Evolutionary conservation across 2,329 filamentous ascomycete genomes (phyloP).

Genomic region (Mycosphaerella sp.): DNA sequence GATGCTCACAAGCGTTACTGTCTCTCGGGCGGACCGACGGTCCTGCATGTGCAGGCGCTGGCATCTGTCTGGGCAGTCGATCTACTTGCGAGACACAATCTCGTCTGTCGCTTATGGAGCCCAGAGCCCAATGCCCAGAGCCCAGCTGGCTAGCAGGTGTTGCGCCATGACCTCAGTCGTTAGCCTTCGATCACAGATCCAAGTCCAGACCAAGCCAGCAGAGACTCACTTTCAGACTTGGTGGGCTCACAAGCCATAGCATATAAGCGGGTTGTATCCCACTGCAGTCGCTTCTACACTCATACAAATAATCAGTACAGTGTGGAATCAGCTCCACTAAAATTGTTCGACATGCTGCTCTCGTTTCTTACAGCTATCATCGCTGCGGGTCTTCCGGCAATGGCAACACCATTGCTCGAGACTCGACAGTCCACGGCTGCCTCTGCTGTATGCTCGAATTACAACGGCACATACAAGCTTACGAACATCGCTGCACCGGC

Average conservation of each 20-base stretch:
- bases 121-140: too few relatives aligned
- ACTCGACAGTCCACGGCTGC: slow-evolving; percentile 10
- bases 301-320: background rate
- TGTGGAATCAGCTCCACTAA: background rate
- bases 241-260: background rate
- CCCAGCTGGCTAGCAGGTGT: background rate
- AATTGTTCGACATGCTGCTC: background rate
- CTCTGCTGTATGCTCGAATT: slow-evolving; percentile 17
- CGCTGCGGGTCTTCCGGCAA: background rate
- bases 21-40: background rate
- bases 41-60: background rate
- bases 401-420: slow-evolving; percentile 3
- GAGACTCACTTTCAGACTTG: background rate
- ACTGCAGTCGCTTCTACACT: background rate
- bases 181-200: background rate
- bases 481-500: slow-evolving; percentile 14
- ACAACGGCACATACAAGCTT: slow-evolving; percentile 17
- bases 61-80: background rate
- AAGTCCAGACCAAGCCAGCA: background rate
- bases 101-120: background rate
- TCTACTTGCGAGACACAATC: background rate
- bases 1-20: background rate
- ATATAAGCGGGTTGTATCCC: background rate
- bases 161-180: background rate
- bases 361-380: background rate